phyloP scores from a whole-genome alignment of 306 rosid species.

The Sophora flavescens region DNA sequence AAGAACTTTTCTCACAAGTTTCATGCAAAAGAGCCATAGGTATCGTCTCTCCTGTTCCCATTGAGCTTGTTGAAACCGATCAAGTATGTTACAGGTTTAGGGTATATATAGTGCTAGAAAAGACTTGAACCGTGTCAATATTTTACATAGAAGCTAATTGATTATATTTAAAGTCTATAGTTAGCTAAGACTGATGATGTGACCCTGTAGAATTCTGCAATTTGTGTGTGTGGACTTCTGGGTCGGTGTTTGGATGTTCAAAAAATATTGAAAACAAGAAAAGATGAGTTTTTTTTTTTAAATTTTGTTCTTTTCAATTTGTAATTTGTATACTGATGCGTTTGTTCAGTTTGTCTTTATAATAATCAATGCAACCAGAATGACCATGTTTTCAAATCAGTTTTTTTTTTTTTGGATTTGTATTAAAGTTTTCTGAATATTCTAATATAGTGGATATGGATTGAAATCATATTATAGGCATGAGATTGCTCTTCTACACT shows the following conservation, averaged over 20 bases:
- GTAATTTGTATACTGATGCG: slow-evolving; percentile 6
- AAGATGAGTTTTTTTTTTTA: not conserved
- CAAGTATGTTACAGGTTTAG: too few species aligned
- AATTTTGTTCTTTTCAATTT: not conserved
- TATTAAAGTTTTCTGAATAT: not conserved
- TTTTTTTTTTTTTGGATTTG: not conserved
- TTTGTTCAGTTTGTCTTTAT: not conserved
- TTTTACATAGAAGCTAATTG: too few species aligned
- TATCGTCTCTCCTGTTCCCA: too few species aligned
- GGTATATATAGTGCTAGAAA: too few species aligned
- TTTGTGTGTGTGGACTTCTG: not conserved
- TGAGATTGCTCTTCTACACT: not conserved
- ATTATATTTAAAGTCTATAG: too few species aligned
- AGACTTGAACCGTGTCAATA: too few species aligned
- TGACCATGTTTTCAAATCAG: not conserved
- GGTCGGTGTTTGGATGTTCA: not conserved
- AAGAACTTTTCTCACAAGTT: too few species aligned
- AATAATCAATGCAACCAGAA: not conserved
- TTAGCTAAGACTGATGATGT: too few species aligned
- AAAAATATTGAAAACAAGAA: not conserved
- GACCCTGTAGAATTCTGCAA: not conserved
- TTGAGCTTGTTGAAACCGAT: too few species aligned
- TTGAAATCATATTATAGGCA: slow-evolving; percentile 11
- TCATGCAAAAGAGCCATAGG: too few species aligned
- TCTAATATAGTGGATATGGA: not conserved